These are phyloP conservation scores for Rhytidhysteron rufulum DNA, from an alignment of 2,329 filamentous ascomycete genomes.

Conservation along the genomic window DNA sequence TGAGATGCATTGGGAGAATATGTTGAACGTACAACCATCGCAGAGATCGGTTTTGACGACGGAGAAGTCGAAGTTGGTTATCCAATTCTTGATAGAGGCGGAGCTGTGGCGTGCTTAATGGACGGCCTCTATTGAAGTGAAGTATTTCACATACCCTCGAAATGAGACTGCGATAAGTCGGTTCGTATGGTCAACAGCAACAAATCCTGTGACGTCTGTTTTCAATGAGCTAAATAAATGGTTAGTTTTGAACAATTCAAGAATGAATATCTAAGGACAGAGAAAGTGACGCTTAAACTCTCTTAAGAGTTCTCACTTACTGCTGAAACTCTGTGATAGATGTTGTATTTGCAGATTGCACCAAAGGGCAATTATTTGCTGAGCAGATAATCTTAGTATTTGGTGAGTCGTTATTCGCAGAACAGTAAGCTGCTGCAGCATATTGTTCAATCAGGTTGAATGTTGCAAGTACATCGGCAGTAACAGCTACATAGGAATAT, in stretches of 20 bases:
- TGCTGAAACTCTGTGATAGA: constrained; percentile 45
- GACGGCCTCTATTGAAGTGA: no score
- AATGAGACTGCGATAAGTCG: constrained; percentile 56
- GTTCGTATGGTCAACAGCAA: constrained; percentile 44
- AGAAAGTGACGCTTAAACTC: neutral
- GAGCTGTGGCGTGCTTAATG: no score
- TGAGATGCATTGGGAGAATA: no score
- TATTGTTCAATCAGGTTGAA: constrained; percentile 37
- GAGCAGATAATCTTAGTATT: constrained; percentile 43
- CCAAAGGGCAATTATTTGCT: constrained; percentile 45
- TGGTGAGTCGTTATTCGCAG: constrained; percentile 42
- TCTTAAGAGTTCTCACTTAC: no score
- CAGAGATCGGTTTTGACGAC: constrained; percentile 41
- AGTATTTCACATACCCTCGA: no score
- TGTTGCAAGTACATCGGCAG: constrained; percentile 3
- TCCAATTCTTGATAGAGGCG: constrained; percentile 57
- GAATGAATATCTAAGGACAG: neutral
- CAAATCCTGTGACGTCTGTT: constrained; percentile 45
- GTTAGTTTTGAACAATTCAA: neutral
- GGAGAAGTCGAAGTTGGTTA: constrained; percentile 51
- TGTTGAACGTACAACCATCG: constrained; percentile 47
- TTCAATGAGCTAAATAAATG: constrained; percentile 10
- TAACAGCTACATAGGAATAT: constrained; percentile 4
- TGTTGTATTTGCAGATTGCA: constrained; percentile 42
- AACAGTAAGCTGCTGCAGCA: constrained; percentile 52